phyloP scores from a whole-genome alignment of 192 early-diverging fungal species.

The Polychytrium aggregatum region DNA sequence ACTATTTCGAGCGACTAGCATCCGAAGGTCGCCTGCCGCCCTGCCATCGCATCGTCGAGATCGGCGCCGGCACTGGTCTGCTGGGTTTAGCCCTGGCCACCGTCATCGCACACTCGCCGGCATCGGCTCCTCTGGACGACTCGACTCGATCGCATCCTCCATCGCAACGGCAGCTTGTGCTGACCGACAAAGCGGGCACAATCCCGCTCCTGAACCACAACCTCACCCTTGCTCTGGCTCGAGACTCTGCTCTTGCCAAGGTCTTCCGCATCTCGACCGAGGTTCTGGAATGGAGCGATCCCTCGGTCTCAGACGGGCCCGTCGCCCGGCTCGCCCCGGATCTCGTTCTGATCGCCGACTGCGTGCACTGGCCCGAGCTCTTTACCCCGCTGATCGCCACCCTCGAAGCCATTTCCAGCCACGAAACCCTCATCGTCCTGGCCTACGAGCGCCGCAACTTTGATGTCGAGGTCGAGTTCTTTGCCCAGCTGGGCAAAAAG shows the following conservation, averaged over 20 bases:
- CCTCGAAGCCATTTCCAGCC: slow-evolving; percentile 5
- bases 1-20: slow-evolving; percentile 33
- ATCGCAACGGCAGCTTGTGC: too few relatives aligned
- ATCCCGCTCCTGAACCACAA: slow-evolving; percentile 31
- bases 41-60: slow-evolving; percentile 27
- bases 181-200: slow-evolving; percentile 35
- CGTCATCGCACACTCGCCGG: too few relatives aligned
- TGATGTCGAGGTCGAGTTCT: slow-evolving; percentile 28
- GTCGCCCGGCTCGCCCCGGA: too few relatives aligned
- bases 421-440: slow-evolving; percentile 13
- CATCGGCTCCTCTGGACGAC: too few relatives aligned
- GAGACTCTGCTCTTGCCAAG: too few relatives aligned
- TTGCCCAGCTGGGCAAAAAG: slow-evolving; percentile 11
- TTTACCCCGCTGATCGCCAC: slow-evolving; percentile 18
- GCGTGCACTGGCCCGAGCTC: slow-evolving; percentile 12
- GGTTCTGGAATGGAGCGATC: too few relatives aligned
- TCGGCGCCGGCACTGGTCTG: slow-evolving; percentile 49
- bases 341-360: slow-evolving; percentile 20
- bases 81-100: slow-evolving; percentile 37
- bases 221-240: neutral
- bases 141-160: too few relatives aligned
- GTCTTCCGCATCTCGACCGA: too few relatives aligned
- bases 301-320: too few relatives aligned
- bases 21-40: too few relatives aligned
- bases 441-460: slow-evolving; percentile 31